Base-by-base conservation (phyloP, 2,329 filamentous ascomycete genomes). In the Cryphonectria nitschkei region DNA sequence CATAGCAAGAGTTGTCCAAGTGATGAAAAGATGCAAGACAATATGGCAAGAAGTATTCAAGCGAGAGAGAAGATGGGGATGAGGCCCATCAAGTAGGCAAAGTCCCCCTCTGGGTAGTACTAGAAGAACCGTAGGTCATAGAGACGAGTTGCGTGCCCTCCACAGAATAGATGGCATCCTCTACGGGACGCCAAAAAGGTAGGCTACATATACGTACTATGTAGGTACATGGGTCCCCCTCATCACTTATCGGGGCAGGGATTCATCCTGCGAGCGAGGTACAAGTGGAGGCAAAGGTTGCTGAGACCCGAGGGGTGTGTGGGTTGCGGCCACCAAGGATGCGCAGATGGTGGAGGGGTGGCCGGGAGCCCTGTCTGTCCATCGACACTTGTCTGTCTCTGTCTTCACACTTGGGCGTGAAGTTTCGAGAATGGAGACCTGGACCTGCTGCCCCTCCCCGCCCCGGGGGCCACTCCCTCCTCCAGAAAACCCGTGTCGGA, bases 1-100 rank as follows among this genome's bases (percentile, higher is more conserved):
- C 76, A 68, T 46, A 16, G 37, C 43, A 72, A 19, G 66, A 70
- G 37, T 65, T 60, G 43, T 26, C 50, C 54, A 58, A 41, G 46
- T 74, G 76, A 78, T 75, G 76, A 76, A 76, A 75, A 78, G 76
- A 78, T 78, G 77, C 78, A 76, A 76, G 76, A 79, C 73, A 75
- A 75, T 74, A 76, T 74, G 72, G 76, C 75, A 76, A 74, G 76
- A 77, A 77, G 72, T 75, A 74, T 78, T 77, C 77, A 76, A 74
- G 74, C 76, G 71, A 34, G 71, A 34, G 71, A 74, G 75, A 37
- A 61, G 56, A 62, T 58, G 68, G 46, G 62, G 41, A 37, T 61
- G 56, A 63, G 66, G 56, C 26, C 52, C 61, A 66, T 68, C 65
- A 72, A 72, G 66, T 62, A 67, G 70, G 67, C 66, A 68, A 54